Base-by-base conservation (phyloP, 2,329 filamentous ascomycete species). In the Westerdykella aurantiaca region DNA sequence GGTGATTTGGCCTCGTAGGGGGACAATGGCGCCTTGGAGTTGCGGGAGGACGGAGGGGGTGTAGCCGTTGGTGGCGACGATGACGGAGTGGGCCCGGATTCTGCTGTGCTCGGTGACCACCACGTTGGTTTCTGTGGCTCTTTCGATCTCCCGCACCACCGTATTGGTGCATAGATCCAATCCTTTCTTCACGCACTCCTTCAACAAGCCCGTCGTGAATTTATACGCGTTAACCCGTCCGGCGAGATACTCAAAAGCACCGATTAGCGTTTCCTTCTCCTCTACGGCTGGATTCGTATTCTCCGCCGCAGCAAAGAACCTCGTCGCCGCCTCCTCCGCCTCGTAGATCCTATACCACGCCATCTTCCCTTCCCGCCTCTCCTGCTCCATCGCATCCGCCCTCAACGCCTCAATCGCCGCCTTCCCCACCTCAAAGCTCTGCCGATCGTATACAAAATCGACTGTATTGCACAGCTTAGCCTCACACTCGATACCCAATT, bases 361-460 rank as follows among this genome's bases (percentile, higher is more conserved):
- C 52, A 63, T 59, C 5, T 46, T 46, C 1, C 55, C 56, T 1
- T 48, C 42, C 23, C 52, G 23, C 13, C 46, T 51, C 45, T 67
- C 61, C 14, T 60, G 45, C 1, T 53, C 51, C 0, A n/a, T 47
- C 1, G 52, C 52, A 49, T 63, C 60, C 0, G 31, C 43, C 18
- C 44, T 45, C 18, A 67, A 37, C 9, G 47, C 43, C 11, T 56
- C 40, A 31, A 66, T 60, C 0, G 61, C 56, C 12, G 34, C 14
- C 35, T 57, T 59, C 0, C 64, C 65, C 4, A 37, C 5, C 29
- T 61, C 51, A 41, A 64, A 68, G 0, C 59, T 57, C 11, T 39
- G 37, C 11, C 46, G 16, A 39, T 80, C 76, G 55, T 80, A 82
- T 25, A 82, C 66, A 2, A 82, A 64, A 56, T 83, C 80, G 2